phyloP scores from a whole-genome alignment of 192 early-diverging fungal species.

The Podila minutissima region DNA sequence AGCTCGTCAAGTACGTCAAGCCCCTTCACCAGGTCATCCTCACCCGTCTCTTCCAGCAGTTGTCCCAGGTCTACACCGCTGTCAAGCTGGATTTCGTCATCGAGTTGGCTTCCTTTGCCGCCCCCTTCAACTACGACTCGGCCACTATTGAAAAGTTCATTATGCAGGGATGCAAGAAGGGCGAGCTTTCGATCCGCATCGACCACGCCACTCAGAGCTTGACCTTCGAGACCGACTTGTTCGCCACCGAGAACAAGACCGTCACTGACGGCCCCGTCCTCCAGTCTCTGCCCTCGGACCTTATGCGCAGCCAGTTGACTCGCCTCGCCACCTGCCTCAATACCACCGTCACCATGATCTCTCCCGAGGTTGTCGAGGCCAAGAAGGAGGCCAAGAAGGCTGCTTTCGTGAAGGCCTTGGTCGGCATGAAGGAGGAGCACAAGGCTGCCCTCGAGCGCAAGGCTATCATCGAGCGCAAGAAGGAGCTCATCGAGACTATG shows the following conservation, averaged over 20 bases:
- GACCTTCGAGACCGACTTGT: constrained; percentile 94
- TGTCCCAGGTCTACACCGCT: constrained; percentile 98
- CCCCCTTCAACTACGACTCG: constrained; percentile 84
- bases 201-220: constrained; percentile 92
- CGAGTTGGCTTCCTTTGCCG: constrained; percentile 87
- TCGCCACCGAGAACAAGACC: constrained; percentile 76
- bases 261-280: constrained; percentile 85
- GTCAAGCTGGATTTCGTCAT: constrained; percentile 96
- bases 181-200: constrained; percentile 94
- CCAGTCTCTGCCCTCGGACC: constrained; percentile 86
- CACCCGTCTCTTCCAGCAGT: constrained; percentile 97
- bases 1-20: constrained; percentile 89
- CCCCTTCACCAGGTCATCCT: constrained; percentile 96
- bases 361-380: constrained; percentile 75
- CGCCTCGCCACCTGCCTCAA: constrained; percentile 87
- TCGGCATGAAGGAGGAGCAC: constrained; percentile 85
- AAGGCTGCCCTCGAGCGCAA: constrained; percentile 78
- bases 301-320: constrained; percentile 93
- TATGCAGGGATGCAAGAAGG: constrained; percentile 97
- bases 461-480: constrained; percentile 87
- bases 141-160: constrained; percentile 97
- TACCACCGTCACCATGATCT: constrained; percentile 85
- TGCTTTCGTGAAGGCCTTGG: constrained; percentile 76
- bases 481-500: constrained; percentile 80
- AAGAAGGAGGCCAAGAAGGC: constrained; percentile 73